A percentile compares a stretch with the other conserved stretches of the same genome.
These are phyloP conservation scores for Ceratocystis diversiconidia DNA, from an alignment of 2,329 filamentous ascomycete species.

Conservation along the genomic window DNA sequence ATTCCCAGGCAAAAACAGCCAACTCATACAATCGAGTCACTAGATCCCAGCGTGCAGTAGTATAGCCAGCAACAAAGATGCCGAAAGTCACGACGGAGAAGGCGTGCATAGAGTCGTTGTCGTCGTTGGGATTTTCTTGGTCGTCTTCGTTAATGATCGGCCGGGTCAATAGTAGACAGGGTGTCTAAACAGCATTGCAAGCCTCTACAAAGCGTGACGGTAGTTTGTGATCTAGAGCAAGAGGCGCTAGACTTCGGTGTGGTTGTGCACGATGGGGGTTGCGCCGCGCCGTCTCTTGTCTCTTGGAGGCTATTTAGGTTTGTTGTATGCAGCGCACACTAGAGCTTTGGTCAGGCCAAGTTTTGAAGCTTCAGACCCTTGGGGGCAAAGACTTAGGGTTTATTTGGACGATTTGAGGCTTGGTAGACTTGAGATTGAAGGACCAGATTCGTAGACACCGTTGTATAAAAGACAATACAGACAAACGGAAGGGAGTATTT, in stretches of 20 bases:
- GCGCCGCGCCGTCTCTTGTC: too few species aligned
- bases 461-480: neutral
- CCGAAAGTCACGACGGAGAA: conserved; percentile 90
- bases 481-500: too few species aligned
- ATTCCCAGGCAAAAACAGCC: conserved; percentile 92
- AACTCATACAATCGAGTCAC: conserved; percentile 95
- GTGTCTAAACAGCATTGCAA: conserved; percentile 11
- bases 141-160: conserved; percentile 10
- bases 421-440: too few species aligned
- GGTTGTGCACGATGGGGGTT: neutral
- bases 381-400: too few species aligned
- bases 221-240: neutral
- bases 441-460: neutral
- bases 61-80: conserved; percentile 99
- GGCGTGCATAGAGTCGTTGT: conserved; percentile 70
- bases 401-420: too few species aligned
- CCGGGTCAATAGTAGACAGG: conserved; percentile 10
- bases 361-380: too few species aligned
- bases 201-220: neutral
- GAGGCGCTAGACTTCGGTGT: neutral
- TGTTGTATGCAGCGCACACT: too few species aligned
- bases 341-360: too few species aligned
- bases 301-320: too few species aligned
- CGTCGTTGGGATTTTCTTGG: conserved; percentile 22
- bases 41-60: conserved; percentile 96